Evolutionary conservation across 1,284 basidiomycete genomes (phyloP), one percentile per base, ranked within the genome.

Genomic region (Porodaedalea pini): DNA sequence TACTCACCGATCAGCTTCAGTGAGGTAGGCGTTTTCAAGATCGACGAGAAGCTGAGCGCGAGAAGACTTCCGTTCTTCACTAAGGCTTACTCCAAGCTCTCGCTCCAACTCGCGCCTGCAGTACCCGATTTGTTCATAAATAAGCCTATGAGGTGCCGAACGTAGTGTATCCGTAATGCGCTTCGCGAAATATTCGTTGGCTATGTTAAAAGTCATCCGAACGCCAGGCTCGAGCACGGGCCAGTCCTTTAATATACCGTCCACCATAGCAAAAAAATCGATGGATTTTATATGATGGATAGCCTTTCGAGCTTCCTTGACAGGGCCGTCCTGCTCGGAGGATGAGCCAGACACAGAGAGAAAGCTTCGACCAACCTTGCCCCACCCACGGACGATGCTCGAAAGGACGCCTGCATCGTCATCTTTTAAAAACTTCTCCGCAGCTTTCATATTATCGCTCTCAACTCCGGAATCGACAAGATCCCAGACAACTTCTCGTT

Each of bases 401-500:
- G 40, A 19, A 10, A 54, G 13, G 10, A 36, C 40, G 17, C 29
- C 29, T 29, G 27, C 17, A 37, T 44, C 19, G 10, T 44, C 40
- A 44, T 34, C 47, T 31, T 50, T 56, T 8, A 50, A 15, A n/a
- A 31, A 50, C 13, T 25, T 29, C 17, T 27, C 44, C 6, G 36
- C 54, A 21, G 11, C 32, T 23, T 21, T 56, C 23, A 49, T 6
- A 10, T 43, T 36, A 8, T 29, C 51, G 11, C 25, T 34, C 15
- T 54, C 51, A 13, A 54, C 27, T 27, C 51, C 40, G n/a, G 51
- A 43, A 4, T 53, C 29, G n/a, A 53, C 27, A 19, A 44, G 29
- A 6, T 32, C 31, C 51, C 51, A 54, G 21, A 54, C 27, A 6
- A 19, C 27, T 31, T 32, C 15, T 19, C 40, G 51, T 31, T 54